Evolutionary conservation across 441 rosid species (phyloP).

Genomic region (Erodium moschatum): DNA sequence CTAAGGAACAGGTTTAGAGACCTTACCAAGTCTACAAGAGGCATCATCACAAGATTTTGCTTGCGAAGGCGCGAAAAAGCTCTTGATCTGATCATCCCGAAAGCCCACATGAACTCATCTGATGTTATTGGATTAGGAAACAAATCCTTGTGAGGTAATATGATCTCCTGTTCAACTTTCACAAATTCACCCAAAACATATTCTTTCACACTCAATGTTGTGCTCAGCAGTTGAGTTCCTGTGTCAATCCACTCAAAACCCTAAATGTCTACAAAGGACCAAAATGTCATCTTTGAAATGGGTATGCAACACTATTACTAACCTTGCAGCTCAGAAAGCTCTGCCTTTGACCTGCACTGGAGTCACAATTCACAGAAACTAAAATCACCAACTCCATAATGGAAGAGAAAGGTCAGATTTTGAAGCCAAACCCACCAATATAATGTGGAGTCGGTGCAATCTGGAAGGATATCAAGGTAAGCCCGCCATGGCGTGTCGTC

Average conservation of each 20-base stretch:
- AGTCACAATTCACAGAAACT: slow-evolving; percentile 27
- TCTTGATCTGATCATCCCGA: slow-evolving; percentile 76
- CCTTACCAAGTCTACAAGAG: slow-evolving; percentile 78
- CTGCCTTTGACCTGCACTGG: slow-evolving; percentile 98
- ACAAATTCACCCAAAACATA: slow-evolving; percentile 50
- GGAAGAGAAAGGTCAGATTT: slow-evolving; percentile 1
- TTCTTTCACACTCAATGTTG: slow-evolving; percentile 59
- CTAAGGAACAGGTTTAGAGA: background rate
- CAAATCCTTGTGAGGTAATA: slow-evolving; percentile 44
- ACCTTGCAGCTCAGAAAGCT: slow-evolving; percentile 89
- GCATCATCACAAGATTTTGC: slow-evolving; percentile 74
- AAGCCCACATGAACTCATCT: slow-evolving; percentile 79
- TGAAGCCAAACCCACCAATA: slow-evolving; percentile 59
- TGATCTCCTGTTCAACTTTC: slow-evolving; percentile 54
- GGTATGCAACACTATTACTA: slow-evolving; percentile 8
- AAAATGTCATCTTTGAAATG: background rate
- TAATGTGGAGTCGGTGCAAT: slow-evolving; percentile 65
- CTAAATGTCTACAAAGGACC: background rate
- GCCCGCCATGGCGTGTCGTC: slow-evolving; percentile 58
- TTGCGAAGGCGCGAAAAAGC: slow-evolving; percentile 82
- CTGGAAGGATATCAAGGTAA: slow-evolving; percentile 79
- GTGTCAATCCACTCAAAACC: slow-evolving; percentile 15
- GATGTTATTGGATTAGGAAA: slow-evolving; percentile 54
- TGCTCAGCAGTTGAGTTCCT: slow-evolving; percentile 81
- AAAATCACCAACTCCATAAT: background rate